Evolutionary conservation across 2,329 filamentous ascomycete species (phyloP), one percentile per base, ranked within the genome.

Genomic region (Ascocoryne sarcoides): DNA sequence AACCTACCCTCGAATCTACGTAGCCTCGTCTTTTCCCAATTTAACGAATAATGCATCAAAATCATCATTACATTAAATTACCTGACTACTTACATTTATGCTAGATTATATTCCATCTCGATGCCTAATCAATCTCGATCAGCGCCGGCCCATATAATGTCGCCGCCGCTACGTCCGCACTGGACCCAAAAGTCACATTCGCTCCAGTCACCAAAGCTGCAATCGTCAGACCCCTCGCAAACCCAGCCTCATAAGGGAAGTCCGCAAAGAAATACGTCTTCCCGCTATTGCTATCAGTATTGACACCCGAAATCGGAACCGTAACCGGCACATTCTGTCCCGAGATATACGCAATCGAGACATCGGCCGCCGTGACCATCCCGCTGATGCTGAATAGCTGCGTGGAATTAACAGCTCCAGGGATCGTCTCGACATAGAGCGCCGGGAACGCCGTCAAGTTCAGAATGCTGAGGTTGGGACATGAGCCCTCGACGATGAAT

Each of bases 401-500:
- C 5, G 37, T 40, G 28, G 32, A 40, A 17, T 43, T 43, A 16
- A 21, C 12, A 9, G 43, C 36, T 15, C 39, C 37, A 10, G 44
- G 39, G n/a, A 20, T 42, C 10, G 26, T 32, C 28, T 42, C 38
- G 15, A 47, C 18, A 16, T 34, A 42, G 20, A 47, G 23, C 2
- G 38, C 21, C 8, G 41, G 38, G 39, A 47, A 47, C 16, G 39
- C 34, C 18, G 23, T 39, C 14, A 47, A 21, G 18, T 36, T 39
- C 17, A 47, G 42, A 10, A 26, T 30, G 18, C 39, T 10, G 26
- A 44, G 42, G 20, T 47, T 44, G 5, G 71, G 69, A 61, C 81
- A 84, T 3, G 68, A 71, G 5, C 66, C 69, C 0, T 69, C 69
- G 0, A 82, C 69, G 44, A 76, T 59, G 49, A 83, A 82, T 36